Conservation (phyloP, 805 yeast genomes). For the Ogataea trehaloabstinens region DNA sequence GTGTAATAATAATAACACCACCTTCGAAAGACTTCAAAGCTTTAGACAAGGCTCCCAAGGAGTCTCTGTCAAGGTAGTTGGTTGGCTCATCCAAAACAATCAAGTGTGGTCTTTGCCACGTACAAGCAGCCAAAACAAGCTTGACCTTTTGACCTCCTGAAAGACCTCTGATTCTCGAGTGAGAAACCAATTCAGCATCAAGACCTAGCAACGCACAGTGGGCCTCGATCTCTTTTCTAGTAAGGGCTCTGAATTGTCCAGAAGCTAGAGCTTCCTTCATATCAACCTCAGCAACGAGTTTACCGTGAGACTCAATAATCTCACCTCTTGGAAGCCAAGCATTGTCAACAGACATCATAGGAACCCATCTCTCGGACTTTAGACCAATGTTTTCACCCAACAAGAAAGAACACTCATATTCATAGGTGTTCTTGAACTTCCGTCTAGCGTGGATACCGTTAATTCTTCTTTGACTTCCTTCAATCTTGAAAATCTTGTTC, state of each 20-base stretch:
- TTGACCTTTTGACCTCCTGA: conserved; percentile 99
- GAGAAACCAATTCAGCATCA: conserved; percentile 98
- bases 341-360: conserved; percentile 99
- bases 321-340: conserved; percentile 99
- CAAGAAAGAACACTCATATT: conserved; percentile 96
- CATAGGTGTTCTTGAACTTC: conserved; percentile 99
- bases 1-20: conserved; percentile 99
- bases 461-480: conserved; percentile 98
- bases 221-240: conserved; percentile 99
- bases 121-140: conserved; percentile 99
- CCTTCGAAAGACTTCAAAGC: conserved; percentile 99
- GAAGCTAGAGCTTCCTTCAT: conserved; percentile 99
- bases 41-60: conserved; percentile 98
- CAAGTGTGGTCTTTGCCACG: conserved; percentile 99
- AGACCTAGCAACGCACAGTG: conserved; percentile 99
- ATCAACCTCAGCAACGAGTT: conserved; percentile 99
- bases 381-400: conserved; percentile 98
- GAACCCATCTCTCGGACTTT: conserved; percentile 99
- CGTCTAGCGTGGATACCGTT: conserved; percentile 93
- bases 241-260: conserved; percentile 99
- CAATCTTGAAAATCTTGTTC: conserved; percentile 99
- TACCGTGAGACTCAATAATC: conserved; percentile 93
- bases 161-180: conserved; percentile 99
- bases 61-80: conserved; percentile 98
- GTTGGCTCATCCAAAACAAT: conserved; percentile 99